These are phyloP conservation scores for Ambispora gerdemannii DNA, from an alignment of 192 early-diverging fungal genomes.

Conservation along the genomic window DNA sequence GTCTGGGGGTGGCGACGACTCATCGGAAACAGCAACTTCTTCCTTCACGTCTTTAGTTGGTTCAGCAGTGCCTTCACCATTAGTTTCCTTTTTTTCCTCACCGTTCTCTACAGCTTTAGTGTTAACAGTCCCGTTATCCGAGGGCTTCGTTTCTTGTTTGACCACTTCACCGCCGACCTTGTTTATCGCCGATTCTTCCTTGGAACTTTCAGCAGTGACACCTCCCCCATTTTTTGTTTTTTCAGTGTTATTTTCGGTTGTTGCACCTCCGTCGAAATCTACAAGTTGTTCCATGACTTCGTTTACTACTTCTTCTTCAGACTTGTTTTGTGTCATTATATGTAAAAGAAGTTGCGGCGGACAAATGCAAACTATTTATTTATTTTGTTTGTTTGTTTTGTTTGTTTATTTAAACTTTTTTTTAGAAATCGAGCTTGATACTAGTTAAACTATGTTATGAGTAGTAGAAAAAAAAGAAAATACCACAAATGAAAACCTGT, in stretches of 20 bases:
- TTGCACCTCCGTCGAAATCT: background rate
- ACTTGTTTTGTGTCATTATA: conserved; percentile 7
- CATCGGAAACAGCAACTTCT: background rate
- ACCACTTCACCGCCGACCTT: background rate
- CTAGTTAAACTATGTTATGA: too few relatives aligned
- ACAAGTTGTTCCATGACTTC: background rate
- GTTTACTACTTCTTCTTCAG: conserved; percentile 13
- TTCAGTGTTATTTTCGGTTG: background rate
- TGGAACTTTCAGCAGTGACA: background rate
- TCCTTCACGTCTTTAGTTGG: conserved; percentile 20
- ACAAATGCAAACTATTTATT: too few relatives aligned
- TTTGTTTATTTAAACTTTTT: too few relatives aligned
- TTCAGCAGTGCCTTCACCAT: background rate
- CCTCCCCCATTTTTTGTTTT: background rate
- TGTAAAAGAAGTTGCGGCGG: too few relatives aligned
- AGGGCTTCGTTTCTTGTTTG: background rate
- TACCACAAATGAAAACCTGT: too few relatives aligned
- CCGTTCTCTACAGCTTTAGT: background rate
- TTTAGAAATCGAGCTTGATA: too few relatives aligned
- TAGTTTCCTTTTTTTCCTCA: background rate
- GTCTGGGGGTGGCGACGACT: background rate
- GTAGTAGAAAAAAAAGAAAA: too few relatives aligned
- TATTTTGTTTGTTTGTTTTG: too few relatives aligned
- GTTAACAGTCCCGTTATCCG: background rate
- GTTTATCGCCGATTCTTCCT: background rate